Conservation (phyloP, 257 asterid genomes). For the Salvia miltiorrhiza region DNA sequence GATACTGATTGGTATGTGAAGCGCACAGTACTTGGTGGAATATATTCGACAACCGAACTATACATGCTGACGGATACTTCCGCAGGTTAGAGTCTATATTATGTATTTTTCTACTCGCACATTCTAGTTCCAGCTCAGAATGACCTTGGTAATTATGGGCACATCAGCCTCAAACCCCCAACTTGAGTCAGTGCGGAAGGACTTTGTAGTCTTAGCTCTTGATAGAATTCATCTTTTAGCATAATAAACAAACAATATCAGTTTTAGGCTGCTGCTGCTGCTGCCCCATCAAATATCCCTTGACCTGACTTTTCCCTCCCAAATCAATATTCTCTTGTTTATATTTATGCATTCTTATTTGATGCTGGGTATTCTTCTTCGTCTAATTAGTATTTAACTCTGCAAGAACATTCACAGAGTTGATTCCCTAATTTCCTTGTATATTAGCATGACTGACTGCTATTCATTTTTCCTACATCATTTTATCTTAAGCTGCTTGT, state of each 20-base stretch:
- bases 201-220: not conserved
- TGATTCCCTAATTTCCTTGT: not conserved
- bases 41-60: conserved; percentile 79
- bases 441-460: not conserved
- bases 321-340: not conserved
- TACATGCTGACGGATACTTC: conserved; percentile 91
- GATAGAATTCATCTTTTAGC: not conserved
- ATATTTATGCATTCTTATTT: not conserved
- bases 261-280: not conserved
- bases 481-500: not conserved
- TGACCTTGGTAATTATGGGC: not conserved
- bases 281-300: not conserved
- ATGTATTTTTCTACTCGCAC: not conserved
- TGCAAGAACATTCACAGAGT: not conserved
- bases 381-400: not conserved
- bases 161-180: not conserved
- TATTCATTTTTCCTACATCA: not conserved
- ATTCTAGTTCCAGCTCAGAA: conserved; percentile 5
- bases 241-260: not conserved
- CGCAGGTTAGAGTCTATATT: conserved; percentile 51
- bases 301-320: conserved; percentile 2
- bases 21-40: conserved; percentile 85
- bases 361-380: not conserved
- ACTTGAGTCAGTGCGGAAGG: not conserved
- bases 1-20: conserved; percentile 79